Evolutionary conservation across 768 basidiomycete genomes (phyloP).

Genomic region (Mycena sanguinolenta): DNA sequence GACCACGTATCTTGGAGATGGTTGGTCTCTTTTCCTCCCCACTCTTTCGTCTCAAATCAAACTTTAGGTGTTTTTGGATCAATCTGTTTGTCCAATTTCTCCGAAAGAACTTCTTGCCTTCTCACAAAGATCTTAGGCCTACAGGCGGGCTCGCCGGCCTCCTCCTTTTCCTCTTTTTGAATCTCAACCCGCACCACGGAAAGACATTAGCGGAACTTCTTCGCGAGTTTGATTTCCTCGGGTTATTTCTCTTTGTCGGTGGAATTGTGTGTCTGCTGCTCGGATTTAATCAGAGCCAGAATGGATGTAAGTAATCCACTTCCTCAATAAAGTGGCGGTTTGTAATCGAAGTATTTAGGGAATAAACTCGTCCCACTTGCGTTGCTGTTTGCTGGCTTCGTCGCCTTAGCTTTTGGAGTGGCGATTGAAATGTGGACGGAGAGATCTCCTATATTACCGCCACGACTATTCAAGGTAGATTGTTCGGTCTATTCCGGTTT

Average conservation of each 20-base stretch:
- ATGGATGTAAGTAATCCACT: slow-evolving; percentile 60
- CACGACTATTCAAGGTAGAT: slow-evolving; percentile 77
- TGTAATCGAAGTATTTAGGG: slow-evolving; percentile 61
- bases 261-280: slow-evolving; percentile 77
- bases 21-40: slow-evolving; percentile 22
- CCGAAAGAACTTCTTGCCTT: too few species aligned
- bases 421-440: slow-evolving; percentile 73
- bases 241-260: slow-evolving; percentile 70
- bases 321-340: slow-evolving; percentile 31
- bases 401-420: slow-evolving; percentile 62
- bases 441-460: slow-evolving; percentile 79
- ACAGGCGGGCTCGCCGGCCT: slow-evolving; percentile 76
- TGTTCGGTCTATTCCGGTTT: neutral
- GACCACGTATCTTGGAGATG: slow-evolving; percentile 87
- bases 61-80: slow-evolving; percentile 76
- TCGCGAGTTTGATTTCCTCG: slow-evolving; percentile 68
- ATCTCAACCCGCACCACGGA: slow-evolving; percentile 79
- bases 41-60: neutral
- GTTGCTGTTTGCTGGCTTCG: slow-evolving; percentile 68
- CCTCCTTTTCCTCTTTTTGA: slow-evolving; percentile 79
- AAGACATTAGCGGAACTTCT: slow-evolving; percentile 69
- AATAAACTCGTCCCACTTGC: slow-evolving; percentile 70
- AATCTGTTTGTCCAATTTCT: slow-evolving; percentile 65
- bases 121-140: slow-evolving; percentile 60
- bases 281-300: slow-evolving; percentile 80